phyloP scores from a whole-genome alignment of 176 grass and related monocot genomes.

The Ensete ventricosum region DNA sequence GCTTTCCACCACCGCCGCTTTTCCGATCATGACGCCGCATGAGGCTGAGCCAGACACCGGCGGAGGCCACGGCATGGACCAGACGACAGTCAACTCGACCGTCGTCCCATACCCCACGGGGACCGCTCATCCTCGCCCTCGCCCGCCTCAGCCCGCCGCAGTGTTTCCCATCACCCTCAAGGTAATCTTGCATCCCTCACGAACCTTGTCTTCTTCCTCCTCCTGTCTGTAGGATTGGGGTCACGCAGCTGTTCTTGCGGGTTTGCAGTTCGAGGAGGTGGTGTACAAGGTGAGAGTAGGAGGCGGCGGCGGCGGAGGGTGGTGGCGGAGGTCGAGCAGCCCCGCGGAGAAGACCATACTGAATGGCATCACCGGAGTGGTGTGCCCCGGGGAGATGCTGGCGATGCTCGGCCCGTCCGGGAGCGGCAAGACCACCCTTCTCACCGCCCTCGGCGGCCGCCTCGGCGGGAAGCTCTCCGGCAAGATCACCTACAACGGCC shows the following conservation, averaged over 20 bases:
- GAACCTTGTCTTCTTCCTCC: slow-evolving; percentile 5
- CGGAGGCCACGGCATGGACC: slow-evolving; percentile 4
- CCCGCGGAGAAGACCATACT: slow-evolving; percentile 71
- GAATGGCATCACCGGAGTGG: slow-evolving; percentile 73
- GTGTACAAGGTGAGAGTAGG: slow-evolving; percentile 67
- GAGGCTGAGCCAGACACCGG: slow-evolving; percentile 2
- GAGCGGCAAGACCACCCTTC: slow-evolving; percentile 96
- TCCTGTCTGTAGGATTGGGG: too few species aligned
- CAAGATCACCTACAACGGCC: slow-evolving; percentile 84
- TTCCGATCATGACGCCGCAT: not conserved
- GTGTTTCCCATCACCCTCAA: slow-evolving; percentile 68
- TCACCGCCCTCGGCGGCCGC: slow-evolving; percentile 70
- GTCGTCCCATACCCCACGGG: slow-evolving; percentile 28
- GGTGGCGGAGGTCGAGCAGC: not conserved
- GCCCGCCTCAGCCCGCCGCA: slow-evolving; percentile 27
- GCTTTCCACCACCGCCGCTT: too few species aligned
- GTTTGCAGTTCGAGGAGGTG: slow-evolving; percentile 79
- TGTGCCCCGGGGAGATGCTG: slow-evolving; percentile 85
- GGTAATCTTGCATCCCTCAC: slow-evolving; percentile 24
- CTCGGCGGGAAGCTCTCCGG: slow-evolving; percentile 42
- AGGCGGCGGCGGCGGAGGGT: slow-evolving; percentile 14
- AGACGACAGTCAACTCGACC: not conserved
- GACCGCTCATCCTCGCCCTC: slow-evolving; percentile 7
- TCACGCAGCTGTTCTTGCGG: not conserved
- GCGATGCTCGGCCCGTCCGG: slow-evolving; percentile 96